Evolutionary conservation across 352 stramenopile genomes (phyloP).

Genomic region (Phytophthora sansomeana): DNA sequence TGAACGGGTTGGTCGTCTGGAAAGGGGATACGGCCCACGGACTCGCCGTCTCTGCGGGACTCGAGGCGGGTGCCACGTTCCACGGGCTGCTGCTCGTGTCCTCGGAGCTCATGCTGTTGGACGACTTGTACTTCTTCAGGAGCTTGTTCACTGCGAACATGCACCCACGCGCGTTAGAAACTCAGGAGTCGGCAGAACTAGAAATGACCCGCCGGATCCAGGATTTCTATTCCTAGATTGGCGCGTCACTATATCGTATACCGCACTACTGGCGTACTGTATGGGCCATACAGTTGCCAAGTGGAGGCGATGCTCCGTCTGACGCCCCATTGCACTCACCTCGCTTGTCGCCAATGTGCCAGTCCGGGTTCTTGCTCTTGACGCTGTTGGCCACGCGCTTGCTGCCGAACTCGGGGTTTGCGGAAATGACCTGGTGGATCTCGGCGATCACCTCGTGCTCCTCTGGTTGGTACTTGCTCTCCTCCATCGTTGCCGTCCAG

Average conservation of each 20-base stretch:
- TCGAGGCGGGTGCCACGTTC: conserved; percentile 55
- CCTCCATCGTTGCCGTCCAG: conserved; percentile 39
- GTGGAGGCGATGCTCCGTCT: conserved; percentile 9
- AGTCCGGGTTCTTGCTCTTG: conserved; percentile 76
- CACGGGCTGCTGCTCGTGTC: conserved; percentile 48
- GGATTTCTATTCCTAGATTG: background rate
- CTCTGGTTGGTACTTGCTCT: conserved; percentile 62
- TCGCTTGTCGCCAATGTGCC: conserved; percentile 76
- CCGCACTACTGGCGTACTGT: conserved; percentile 27
- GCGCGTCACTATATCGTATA: background rate
- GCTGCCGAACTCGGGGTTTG: conserved; percentile 75
- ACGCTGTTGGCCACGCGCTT: conserved; percentile 69
- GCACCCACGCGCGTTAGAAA: conserved; percentile 4
- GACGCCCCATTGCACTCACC: conserved; percentile 41
- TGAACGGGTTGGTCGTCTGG: conserved; percentile 53
- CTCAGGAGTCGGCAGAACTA: conserved; percentile 11
- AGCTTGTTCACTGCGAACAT: conserved; percentile 73
- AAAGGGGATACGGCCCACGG: conserved; percentile 53
- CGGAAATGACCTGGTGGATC: conserved; percentile 60
- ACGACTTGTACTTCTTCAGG: conserved; percentile 73
- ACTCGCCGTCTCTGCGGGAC: conserved; percentile 29
- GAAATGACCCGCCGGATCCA: conserved; percentile 11
- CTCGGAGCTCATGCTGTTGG: conserved; percentile 46
- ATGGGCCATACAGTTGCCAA: conserved; percentile 13
- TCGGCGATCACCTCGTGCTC: conserved; percentile 69